These are phyloP conservation scores for Pythium grandisporangium DNA, from an alignment of 352 stramenopile genomes.

Conservation along the genomic window DNA sequence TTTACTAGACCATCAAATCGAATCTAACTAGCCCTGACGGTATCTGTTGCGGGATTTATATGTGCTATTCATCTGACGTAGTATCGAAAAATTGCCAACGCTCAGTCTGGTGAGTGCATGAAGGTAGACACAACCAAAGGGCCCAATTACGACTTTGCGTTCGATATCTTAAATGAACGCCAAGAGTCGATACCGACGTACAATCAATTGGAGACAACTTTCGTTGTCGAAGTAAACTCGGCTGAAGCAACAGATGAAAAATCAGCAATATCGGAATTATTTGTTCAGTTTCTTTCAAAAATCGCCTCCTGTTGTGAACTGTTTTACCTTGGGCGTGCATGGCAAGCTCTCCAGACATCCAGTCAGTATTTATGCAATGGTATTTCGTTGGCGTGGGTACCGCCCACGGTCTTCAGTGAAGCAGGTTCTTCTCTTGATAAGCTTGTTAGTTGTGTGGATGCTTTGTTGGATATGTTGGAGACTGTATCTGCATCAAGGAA, in stretches of 20 bases:
- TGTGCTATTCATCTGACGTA: conserved; percentile 3
- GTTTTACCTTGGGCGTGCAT: conserved; percentile 31
- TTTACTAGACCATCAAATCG: too few species aligned
- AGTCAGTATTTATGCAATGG: conserved; percentile 47
- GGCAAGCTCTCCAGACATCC: conserved; percentile 44
- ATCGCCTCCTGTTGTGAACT: conserved; percentile 30
- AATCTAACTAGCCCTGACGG: neutral
- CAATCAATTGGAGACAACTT: too few species aligned
- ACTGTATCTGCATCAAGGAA: conserved; percentile 10
- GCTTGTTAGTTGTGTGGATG: conserved; percentile 22
- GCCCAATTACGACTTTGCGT: conserved; percentile 28
- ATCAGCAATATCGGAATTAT: too few species aligned
- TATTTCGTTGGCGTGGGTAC: conserved; percentile 41
- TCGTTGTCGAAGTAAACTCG: too few species aligned
- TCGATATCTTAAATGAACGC: conserved; percentile 16
- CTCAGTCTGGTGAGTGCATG: neutral
- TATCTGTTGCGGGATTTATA: too few species aligned
- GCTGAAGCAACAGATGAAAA: neutral
- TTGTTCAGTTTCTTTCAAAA: conserved; percentile 29
- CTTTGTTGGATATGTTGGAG: conserved; percentile 56
- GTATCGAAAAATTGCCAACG: conserved; percentile 25
- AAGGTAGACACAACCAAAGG: conserved; percentile 15
- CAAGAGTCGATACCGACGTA: neutral
- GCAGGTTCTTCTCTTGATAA: conserved; percentile 5
- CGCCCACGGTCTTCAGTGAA: conserved; percentile 21